Evolutionary conservation across 352 stramenopile genomes (phyloP), one percentile per base, ranked within the genome.

Genomic region (Globisporangium spinosum): DNA sequence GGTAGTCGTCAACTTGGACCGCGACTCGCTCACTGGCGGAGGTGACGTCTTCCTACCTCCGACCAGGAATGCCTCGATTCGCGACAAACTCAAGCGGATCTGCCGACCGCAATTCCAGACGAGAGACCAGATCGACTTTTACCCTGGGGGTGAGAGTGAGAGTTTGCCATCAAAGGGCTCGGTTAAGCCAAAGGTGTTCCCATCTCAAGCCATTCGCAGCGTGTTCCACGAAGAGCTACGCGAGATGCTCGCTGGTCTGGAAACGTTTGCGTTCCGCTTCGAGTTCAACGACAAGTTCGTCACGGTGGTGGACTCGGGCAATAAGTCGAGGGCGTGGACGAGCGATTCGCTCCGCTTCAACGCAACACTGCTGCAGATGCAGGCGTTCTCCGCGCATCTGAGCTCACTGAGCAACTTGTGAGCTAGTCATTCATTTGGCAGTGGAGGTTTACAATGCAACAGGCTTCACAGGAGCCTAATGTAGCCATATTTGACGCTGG

Each of bases 241-340:
- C 15, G 65, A 76, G 9, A 81, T 93, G 29, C 63, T 91, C 29
- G 17, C 65, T 1, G 64, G 73, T 2, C 58, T 93, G 23, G 83
- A 93, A 45, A 73, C 78, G 10, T 88, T 85, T 58, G 70, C 83
- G 40, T 89, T 87, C 66, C 83, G 82, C 27, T 89, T 91, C 66
- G 72, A 82, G 58, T 78, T 75, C 43, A 68, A 72, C 8, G 71
- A 68, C 9, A 71, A 76, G 38, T 65, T 57, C 10, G 73, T 85
- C 15, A 77, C 75, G 0, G 76, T 90, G 0, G 77, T 89, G n/a
- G 82, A 89, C 69, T 77, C 72, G 1, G 77, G 65, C 57, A 78
- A 82, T 55, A 70, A 74, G 51, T 75, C 62, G 15, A 67, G 62
- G 38, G 61, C 69, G 22, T 85, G 77, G 77, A 64, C 75, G 35